Evolutionary conservation across 495 filamentous ascomycete genomes (phyloP), one percentile per base, ranked within the genome.

Genomic region (Lasiosphaeria hispida): DNA sequence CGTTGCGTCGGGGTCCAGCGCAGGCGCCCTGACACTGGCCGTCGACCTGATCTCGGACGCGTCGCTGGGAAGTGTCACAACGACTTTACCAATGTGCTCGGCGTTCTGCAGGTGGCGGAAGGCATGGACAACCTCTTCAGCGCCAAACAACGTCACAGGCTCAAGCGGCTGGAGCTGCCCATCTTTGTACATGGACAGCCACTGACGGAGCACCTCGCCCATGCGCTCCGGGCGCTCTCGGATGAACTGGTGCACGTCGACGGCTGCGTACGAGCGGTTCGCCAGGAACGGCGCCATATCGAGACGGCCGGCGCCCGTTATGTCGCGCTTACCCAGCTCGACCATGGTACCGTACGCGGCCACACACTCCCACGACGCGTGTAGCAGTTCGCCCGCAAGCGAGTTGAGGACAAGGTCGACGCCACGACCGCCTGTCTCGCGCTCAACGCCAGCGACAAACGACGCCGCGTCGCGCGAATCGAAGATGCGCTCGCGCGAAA

Each of bases 391-490:
- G 2, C 79, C 77, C 3, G 78, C 69, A 0, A 83, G 73, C 5
- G 77, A 82, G 63, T 85, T 85, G 0, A 83, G 67, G 0, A 77
- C 80, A 8, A 83, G 44, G 53, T 84, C 80, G 1, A 83, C 79
- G 10, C 82, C 82, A 10, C 59, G 50, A 3, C 70, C 72, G 1
- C 66, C 64, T 0, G 85, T 86, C 4, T 61, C 70, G 15, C 63
- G 45, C 64, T 73, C 66, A 37, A 86, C 62, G 3, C 61, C 75
- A 9, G 70, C 54, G 10, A 68, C 66, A 58, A 85, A 76, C 1
- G n/a, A n/a, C n/a, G n/a, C n/a, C n/a, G n/a, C n/a, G n/a, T n/a
- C n/a, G n/a, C n/a, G n/a, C n/a, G n/a, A n/a, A n/a, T n/a, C n/a
- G n/a, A n/a, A n/a, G 41, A 85, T 83, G 19, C 75, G 75, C 2